A percentile compares a stretch with the other conserved stretches of the same genome.
Evolutionary conservation across 2,329 filamentous ascomycete genomes (phyloP).

Genomic region (Neopestalotiopsis rosae): DNA sequence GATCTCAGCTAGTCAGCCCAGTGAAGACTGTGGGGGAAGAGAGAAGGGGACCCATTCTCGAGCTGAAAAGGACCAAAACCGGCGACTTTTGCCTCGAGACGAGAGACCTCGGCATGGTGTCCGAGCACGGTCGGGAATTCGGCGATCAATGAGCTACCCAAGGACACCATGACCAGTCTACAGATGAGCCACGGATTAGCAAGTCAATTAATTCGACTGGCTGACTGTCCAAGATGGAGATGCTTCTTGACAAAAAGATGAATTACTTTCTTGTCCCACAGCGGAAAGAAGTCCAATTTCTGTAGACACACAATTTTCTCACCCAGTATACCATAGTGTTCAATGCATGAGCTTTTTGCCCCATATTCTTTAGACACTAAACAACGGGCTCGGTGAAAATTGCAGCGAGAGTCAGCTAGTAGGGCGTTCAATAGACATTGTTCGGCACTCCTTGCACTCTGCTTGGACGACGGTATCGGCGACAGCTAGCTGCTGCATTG

Average conservation of each 20-base stretch:
- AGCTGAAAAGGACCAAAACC: constrained; percentile 20
- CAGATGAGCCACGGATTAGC: not conserved
- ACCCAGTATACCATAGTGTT: not conserved
- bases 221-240: not conserved
- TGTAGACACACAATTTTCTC: too few species aligned
- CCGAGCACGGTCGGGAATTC: constrained; percentile 23
- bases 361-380: not conserved
- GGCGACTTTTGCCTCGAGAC: constrained; percentile 23
- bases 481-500: not conserved
- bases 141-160: constrained; percentile 18
- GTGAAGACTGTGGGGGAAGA: constrained; percentile 26
- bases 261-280: not conserved
- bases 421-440: not conserved
- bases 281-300: too few species aligned
- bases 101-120: constrained; percentile 27
- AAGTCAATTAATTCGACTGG: not conserved
- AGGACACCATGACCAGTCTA: not conserved
- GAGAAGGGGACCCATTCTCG: too few species aligned
- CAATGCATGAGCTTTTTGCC: not conserved
- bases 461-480: not conserved
- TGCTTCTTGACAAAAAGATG: not conserved
- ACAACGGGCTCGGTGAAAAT: not conserved
- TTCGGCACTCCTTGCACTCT: not conserved
- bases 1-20: constrained; percentile 10
- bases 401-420: not conserved